Conservation (phyloP, 1,139 yeast genomes). For the Yamadazyma pseudoaaseri region DNA sequence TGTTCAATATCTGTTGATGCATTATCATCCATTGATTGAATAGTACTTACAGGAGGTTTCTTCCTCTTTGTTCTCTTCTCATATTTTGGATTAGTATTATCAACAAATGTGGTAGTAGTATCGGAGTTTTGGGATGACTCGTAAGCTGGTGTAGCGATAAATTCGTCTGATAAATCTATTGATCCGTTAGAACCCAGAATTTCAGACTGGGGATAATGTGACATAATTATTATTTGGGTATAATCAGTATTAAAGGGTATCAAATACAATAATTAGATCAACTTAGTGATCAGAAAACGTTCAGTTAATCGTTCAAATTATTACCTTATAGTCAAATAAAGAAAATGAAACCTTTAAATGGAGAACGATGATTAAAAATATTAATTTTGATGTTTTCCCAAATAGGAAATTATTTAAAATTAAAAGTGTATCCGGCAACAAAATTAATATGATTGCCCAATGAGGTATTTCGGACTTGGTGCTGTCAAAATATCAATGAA, state of each 20-base stretch:
- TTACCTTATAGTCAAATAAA: too few relatives aligned
- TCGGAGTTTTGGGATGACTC: constrained; percentile 15
- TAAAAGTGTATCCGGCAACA: background rate
- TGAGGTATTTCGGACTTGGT: background rate
- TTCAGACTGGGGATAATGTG: constrained; percentile 9
- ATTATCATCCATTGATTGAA: constrained; percentile 10
- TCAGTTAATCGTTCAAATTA: background rate
- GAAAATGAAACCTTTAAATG: background rate
- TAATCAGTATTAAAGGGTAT: background rate
- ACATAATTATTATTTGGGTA: constrained; percentile 4
- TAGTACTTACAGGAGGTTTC: constrained; percentile 13
- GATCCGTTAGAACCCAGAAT: constrained; percentile 8
- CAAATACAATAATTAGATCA: too few relatives aligned
- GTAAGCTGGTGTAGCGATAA: constrained; percentile 6
- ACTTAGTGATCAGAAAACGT: too few relatives aligned
- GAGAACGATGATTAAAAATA: background rate
- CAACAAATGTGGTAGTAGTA: constrained; percentile 19
- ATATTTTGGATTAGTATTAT: constrained; percentile 5
- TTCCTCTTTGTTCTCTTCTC: constrained; percentile 3
- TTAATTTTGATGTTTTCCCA: constrained; percentile 5
- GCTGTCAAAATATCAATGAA: too few relatives aligned
- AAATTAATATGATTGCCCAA: background rate
- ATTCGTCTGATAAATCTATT: constrained; percentile 8
- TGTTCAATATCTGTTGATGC: constrained; percentile 1
- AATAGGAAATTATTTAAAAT: constrained; percentile 1